Evolutionary conservation across 768 basidiomycete genomes (phyloP), one percentile per base, ranked within the genome.

Genomic region (Suillus brevipes): DNA sequence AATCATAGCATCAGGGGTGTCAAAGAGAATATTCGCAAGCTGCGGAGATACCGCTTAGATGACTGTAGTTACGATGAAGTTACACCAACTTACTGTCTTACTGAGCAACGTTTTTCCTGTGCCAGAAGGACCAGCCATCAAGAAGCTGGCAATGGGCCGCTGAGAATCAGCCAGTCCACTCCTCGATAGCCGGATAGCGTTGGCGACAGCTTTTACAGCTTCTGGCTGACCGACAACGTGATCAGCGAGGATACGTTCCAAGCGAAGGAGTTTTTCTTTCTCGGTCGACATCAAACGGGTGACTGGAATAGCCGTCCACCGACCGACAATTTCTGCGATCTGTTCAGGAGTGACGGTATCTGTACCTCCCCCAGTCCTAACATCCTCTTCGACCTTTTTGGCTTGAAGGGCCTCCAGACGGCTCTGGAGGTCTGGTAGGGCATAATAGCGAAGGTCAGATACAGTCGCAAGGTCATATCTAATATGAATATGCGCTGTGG

Each of bases 231-330:
- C 96, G 53, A 98, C 89, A 23, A 98, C 94, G 43, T 85, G 87
- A 62, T 83, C 78, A 28, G 86, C 80, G 47, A 99, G 81, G 42
- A 90, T 84, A 74, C 89, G 91, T 78, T 99, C 97, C 90, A 99
- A 88, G 71, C 83, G 80, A 47, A 95, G 78, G 34, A 95, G 79
- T 77, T 97, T 96, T 74, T 98, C 94, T 77, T 89, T 90, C 79
- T 99, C 92, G 2, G 91, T 87, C n/a, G 91, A 90, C 81, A 94
- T 84, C 45, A 97, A 81, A 25, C 90, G 84, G 36, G 91, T 91
- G 14, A 97, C 91, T 2, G 97, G 97, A 63, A 99, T 93, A 50
- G 88, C 89, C 4, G 95, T 97, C 95, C 95, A 98, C 64, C 91
- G 85, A 23, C 87, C 91, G 31, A 99, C 94, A 67, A 99, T 95